Base-by-base conservation (phyloP, 2,329 filamentous ascomycete species). In the Periconia digitata region DNA sequence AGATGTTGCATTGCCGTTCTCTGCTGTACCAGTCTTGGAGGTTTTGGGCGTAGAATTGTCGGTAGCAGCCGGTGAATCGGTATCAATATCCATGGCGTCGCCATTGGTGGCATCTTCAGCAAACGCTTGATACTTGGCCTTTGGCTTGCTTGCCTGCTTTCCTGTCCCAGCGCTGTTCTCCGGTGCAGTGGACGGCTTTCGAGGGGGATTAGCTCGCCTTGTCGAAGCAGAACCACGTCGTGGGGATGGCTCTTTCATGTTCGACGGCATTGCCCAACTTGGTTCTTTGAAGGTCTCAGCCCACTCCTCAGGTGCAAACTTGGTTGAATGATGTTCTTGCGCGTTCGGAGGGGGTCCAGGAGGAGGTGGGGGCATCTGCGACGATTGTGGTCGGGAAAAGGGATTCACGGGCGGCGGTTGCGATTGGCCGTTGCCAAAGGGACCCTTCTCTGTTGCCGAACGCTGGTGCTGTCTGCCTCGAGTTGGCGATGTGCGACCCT, bases 51-150 rank as follows among this genome's bases (percentile, higher is more conserved):
- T 21, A 23, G 35, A 45, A 34, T 48, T 50, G 16, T 55, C 57
- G 7, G 44, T 47, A 2, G 53, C 40, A 6, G 62, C 47, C 49
- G 70, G 49, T 59, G 71, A 50, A 16, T 66, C 59, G 1, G 69
- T 62, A 50, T 78, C 76, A 27, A 79, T 77, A 41, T 78, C 76
- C 76, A 79, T 79, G 0, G 73, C 73, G 55, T 77, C 73, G 21
- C 55, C 59, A 32, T 53, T 60, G 1, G 27, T 44, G 8, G 49
- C 46, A 29, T 66, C 66, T 44, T 68, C 63, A 43, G 64, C 64
- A 41, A 60, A 64, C 13, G 65, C 60, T 41, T 69, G 67, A 37
- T 62, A 62, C 44, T 60, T 64, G 20, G 62, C 56, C n/a, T 56
- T 62, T 15, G 62, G 58, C 6, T 59, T 43, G 15, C 60, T 59